Evolutionary conservation across 2,329 filamentous ascomycete genomes (phyloP).

Genomic region (Parafenestella ontariensis): DNA sequence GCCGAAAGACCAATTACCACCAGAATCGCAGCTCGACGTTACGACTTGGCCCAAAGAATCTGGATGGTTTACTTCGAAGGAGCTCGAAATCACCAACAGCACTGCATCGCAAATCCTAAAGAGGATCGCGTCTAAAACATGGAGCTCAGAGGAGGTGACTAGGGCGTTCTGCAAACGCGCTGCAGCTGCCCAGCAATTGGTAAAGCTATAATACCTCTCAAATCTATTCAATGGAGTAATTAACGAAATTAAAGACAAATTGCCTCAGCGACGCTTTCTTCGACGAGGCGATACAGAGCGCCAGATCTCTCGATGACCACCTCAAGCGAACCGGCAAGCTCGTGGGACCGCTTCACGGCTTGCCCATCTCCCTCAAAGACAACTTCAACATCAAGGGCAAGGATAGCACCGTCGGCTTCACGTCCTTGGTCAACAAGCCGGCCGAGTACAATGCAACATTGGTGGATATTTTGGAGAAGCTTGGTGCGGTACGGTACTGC

Average conservation of each 20-base stretch:
- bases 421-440: conserved; percentile 66
- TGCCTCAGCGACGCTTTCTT: conserved; percentile 67
- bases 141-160: conserved; percentile 61
- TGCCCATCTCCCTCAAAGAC: conserved; percentile 73
- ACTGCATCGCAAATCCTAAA: conserved; percentile 51
- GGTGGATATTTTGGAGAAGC: conserved; percentile 63
- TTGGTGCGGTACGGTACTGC: conserved; percentile 71
- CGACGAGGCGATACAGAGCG: conserved; percentile 59
- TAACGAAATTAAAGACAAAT: conserved; percentile 56
- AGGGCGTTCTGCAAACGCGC: conserved; percentile 63
- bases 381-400: conserved; percentile 69
- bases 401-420: conserved; percentile 70
- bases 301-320: conserved; percentile 61
- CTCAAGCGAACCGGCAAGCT: conserved; percentile 54
- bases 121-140: conserved; percentile 52
- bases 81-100: conserved; percentile 59
- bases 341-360: conserved; percentile 71
- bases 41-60: conserved; percentile 62
- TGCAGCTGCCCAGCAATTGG: conserved; percentile 62
- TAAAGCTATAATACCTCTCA: conserved; percentile 26
- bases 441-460: conserved; percentile 63
- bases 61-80: conserved; percentile 64
- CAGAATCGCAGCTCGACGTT: conserved; percentile 62
- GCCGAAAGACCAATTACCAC: conserved; percentile 61
- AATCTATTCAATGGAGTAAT: neutral